Evolutionary conservation across 1,284 basidiomycete species (phyloP), one percentile per base, ranked within the genome.

Genomic region (Melampsora americana): DNA sequence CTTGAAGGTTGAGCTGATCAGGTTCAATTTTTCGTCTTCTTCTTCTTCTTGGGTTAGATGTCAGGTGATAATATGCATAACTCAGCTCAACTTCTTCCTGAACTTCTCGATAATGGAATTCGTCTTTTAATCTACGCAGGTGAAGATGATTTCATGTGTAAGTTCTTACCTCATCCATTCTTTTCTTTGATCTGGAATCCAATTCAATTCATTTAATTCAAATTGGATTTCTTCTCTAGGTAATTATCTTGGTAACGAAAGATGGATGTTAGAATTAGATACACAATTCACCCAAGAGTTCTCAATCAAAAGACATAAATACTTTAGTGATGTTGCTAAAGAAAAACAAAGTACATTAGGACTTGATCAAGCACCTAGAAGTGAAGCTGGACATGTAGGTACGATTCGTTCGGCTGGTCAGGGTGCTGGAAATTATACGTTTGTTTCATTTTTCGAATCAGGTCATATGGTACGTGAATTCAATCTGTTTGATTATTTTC

Each of bases 41-140:
- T 69, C 5, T 69, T n/a, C 18, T 53, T 53, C 6, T 20, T 53
- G 7, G 50, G 11, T 53, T 53, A 77, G 69, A 62, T 77, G 65
- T 69, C 77, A 79, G 91, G 91, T 30, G 91, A 93, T 80, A 88
- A 87, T 16, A 89, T 89, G 87, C 90, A 90, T 82, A 89, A 93
- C 83, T 88, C 88, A 61, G 90, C 90, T 6, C 83, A 84, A 23
- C 85, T 94, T 6, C 85, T 95, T 16, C 89, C 90, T 18, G 87
- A 89, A 61, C 85, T 95, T 9, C 85, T 95, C 71, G 87, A 91
- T 74, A 87, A 88, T 77, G 91, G 90, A 59, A 85, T 94, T 67
- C 85, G 91, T 74, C 84, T 95, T 46, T 84, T 94, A 53, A 89
- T 93, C 48, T 94, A 93, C 80, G 90, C 91, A 73, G 92, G 91